Evolutionary conservation across 306 rosid genomes (phyloP), one percentile per base, ranked within the genome.

Genomic region (Corylus heterophylla): DNA sequence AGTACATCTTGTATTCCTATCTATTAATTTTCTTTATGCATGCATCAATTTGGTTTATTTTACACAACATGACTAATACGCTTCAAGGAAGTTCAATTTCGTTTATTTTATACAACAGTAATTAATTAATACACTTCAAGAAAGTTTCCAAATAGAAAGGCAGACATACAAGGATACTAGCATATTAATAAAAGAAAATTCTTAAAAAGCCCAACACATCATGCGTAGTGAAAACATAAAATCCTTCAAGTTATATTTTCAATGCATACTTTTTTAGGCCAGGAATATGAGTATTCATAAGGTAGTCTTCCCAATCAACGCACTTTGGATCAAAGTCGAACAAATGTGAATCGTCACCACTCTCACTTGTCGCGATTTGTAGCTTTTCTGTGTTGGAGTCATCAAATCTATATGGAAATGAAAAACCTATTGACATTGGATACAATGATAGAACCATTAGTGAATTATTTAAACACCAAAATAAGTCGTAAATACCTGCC

Each of bases 271-370:
- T 82, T n/a, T 39, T 0, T 27, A 88, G 80, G 16, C 89, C 92
- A 67, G 89, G 85, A 50, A 84, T 84, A 80, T 86, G 92, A 12
- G 27, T 8, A 22, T 78, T 81, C 83, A 84, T 61, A 54, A 90
- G 18, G 70, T 84, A 86, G 12, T 90, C 83, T 25, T 69, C 81
- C 90, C 94, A 86, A 17, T 86, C 84, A 64, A 86, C 79, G 54
- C 56, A 49, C 0, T 12, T 74, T 1, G 89, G 85, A 42, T 90
- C 89, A 71, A 88, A 83, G 13, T 81, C 22, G 6, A 85, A 79
- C 11, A 5, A 55, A 0, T 2, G 83, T 48, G 18, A 49, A 9
- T 74, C 77, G 11, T 5, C 47, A 49, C 20, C 64, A 31, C 49
- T 42, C 48, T 16, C 75, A n/a, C 31, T 58, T 66, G 78, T 48